phyloP scores from a whole-genome alignment of 257 asterid genomes.

The Cruciata laevipes region DNA sequence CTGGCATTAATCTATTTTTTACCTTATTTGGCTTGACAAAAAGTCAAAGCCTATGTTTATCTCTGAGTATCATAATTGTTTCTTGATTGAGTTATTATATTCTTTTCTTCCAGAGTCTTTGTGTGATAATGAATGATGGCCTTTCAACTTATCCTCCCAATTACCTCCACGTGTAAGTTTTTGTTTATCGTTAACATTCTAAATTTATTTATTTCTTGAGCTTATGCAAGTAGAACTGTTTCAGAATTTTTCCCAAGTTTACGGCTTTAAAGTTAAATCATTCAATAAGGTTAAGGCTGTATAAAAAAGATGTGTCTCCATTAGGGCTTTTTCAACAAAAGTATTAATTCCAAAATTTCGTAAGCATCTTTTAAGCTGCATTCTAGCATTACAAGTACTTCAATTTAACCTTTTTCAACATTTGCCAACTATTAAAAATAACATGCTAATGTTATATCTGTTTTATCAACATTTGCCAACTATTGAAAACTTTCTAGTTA shows the following conservation, averaged over 20 bases:
- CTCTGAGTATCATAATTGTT: neutral
- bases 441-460: neutral
- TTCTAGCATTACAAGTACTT: neutral
- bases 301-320: neutral
- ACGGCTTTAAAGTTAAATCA: neutral
- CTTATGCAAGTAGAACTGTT: neutral
- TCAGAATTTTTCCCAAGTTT: neutral
- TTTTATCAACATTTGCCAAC: too few species aligned
- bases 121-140: conserved; percentile 97
- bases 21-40: neutral
- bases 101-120: conserved; percentile 62
- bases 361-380: neutral
- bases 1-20: neutral
- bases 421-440: too few species aligned
- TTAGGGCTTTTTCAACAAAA: neutral
- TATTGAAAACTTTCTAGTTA: too few species aligned
- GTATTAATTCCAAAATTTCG: neutral
- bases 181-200: conserved; percentile 1
- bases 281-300: neutral
- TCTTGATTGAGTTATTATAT: conserved; percentile 8
- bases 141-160: conserved; percentile 80
- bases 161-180: conserved; percentile 81
- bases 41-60: neutral
- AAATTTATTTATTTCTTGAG: neutral
- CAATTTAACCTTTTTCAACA: neutral